These are phyloP conservation scores for Telfairia occidentalis DNA, from an alignment of 331 rosid species.

Conservation along the genomic window DNA sequence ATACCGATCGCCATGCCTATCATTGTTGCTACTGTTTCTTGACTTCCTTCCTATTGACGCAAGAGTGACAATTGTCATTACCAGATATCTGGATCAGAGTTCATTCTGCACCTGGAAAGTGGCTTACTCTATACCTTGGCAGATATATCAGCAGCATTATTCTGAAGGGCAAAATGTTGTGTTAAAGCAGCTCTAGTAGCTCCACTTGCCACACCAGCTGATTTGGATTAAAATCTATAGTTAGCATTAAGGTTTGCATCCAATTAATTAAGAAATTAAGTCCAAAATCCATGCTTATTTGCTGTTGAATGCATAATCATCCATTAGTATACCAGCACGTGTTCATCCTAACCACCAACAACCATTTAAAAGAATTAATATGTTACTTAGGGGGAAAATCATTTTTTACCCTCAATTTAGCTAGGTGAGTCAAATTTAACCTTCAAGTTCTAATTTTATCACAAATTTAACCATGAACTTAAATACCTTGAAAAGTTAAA, in stretches of 20 bases:
- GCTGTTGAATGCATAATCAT: not conserved
- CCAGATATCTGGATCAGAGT: not conserved
- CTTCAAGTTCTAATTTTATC: not conserved
- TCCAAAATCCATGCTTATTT: not conserved
- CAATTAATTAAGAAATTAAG: not conserved
- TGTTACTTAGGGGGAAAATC: not conserved
- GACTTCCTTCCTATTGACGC: constrained; percentile 74
- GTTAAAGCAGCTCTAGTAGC: constrained; percentile 99
- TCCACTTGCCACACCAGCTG: constrained; percentile 98
- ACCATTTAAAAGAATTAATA: not conserved
- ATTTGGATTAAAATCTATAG: constrained; percentile 19
- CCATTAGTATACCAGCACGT: not conserved
- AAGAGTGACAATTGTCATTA: constrained; percentile 5
- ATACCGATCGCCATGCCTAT: constrained; percentile 80
- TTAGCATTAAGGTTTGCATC: constrained; percentile 1
- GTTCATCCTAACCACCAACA: not conserved
- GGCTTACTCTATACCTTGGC: constrained; percentile 53
- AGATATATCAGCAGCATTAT: constrained; percentile 86
- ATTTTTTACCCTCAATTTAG: not conserved
- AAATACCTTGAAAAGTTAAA: not conserved
- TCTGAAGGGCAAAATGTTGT: constrained; percentile 92
- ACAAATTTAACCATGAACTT: not conserved
- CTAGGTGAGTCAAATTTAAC: not conserved
- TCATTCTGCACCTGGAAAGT: constrained; percentile 14
- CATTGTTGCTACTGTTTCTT: constrained; percentile 85